Evolutionary conservation across 768 basidiomycete genomes (phyloP).

Genomic region (Boletus vermiculosoides): DNA sequence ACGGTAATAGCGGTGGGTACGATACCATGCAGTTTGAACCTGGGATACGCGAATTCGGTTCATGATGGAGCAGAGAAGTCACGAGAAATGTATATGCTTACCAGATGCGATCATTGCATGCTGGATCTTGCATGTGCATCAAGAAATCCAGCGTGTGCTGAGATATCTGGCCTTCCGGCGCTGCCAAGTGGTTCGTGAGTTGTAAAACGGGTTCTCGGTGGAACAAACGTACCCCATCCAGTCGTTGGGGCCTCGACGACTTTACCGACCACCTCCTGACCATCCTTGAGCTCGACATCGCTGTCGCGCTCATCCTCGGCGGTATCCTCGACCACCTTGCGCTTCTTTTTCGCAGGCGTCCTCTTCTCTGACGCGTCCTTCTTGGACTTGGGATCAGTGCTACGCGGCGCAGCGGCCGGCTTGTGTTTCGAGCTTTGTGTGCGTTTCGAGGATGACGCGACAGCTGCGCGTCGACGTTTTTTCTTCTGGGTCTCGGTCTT

Average conservation of each 20-base stretch:
- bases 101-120: slow-evolving; percentile 85
- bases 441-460: slow-evolving; percentile 26
- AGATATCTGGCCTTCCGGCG: slow-evolving; percentile 83
- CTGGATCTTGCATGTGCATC: slow-evolving; percentile 62
- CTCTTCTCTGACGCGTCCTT: slow-evolving; percentile 21
- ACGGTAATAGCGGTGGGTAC: not conserved
- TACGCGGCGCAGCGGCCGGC: not conserved
- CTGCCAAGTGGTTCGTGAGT: slow-evolving; percentile 36
- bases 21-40: slow-evolving; percentile 81
- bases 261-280: slow-evolving; percentile 68
- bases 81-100: slow-evolving; percentile 28
- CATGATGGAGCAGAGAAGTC: not conserved
- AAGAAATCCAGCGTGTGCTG: slow-evolving; percentile 84
- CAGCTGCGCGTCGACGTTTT: slow-evolving; percentile 22
- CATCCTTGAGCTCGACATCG: slow-evolving; percentile 53
- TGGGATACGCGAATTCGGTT: slow-evolving; percentile 25
- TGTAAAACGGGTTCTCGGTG: not conserved
- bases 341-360: slow-evolving; percentile 25
- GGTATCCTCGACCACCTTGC: slow-evolving; percentile 17
- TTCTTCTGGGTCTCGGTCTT: slow-evolving; percentile 13
- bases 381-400: slow-evolving; percentile 18
- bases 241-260: slow-evolving; percentile 81
- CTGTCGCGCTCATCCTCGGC: slow-evolving; percentile 32
- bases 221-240: slow-evolving; percentile 57
- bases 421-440: slow-evolving; percentile 20